A percentile compares a stretch with the other conserved stretches of the same genome.
Evolutionary conservation across 225 moss, liverwort and hornwort genomes (phyloP).

Genomic region (Straminergon stramineum): DNA sequence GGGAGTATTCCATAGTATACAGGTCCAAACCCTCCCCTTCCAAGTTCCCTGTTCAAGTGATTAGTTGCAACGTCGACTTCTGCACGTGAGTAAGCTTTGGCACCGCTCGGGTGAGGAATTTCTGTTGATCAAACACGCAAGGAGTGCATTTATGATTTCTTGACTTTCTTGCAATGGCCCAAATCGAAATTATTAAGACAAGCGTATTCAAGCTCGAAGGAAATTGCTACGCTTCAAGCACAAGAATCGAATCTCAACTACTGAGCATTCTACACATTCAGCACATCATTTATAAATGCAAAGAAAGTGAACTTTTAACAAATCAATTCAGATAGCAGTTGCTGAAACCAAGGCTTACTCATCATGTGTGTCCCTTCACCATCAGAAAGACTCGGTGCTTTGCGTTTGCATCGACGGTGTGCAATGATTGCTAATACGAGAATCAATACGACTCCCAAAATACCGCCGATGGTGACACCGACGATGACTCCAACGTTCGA

Average conservation of each 20-base stretch:
- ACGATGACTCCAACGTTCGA: neutral
- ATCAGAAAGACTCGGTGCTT: neutral
- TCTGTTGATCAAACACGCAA: neutral
- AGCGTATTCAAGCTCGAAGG: neutral
- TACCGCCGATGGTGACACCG: neutral
- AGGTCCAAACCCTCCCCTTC: conserved; percentile 3
- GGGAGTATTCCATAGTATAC: conserved; percentile 16
- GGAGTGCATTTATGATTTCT: neutral
- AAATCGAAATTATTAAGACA: no score
- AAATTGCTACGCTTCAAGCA: no score
- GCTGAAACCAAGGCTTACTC: neutral
- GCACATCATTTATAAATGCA: no score
- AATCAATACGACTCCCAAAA: neutral
- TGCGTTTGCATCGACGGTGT: neutral
- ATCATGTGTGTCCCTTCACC: neutral
- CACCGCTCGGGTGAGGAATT: neutral
- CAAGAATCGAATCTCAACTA: neutral
- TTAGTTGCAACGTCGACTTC: conserved; percentile 7
- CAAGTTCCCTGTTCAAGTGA: conserved; percentile 9
- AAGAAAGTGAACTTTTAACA: neutral
- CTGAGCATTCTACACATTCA: neutral
- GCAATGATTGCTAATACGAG: neutral
- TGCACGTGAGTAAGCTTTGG: neutral
- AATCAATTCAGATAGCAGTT: neutral
- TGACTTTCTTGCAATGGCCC: no score